Percentiles rank a stretch among this genome's conserved stretches.
These are phyloP conservation scores for Penicillium paradoxum DNA, from an alignment of 495 filamentous ascomycete genomes.

Conservation along the genomic window DNA sequence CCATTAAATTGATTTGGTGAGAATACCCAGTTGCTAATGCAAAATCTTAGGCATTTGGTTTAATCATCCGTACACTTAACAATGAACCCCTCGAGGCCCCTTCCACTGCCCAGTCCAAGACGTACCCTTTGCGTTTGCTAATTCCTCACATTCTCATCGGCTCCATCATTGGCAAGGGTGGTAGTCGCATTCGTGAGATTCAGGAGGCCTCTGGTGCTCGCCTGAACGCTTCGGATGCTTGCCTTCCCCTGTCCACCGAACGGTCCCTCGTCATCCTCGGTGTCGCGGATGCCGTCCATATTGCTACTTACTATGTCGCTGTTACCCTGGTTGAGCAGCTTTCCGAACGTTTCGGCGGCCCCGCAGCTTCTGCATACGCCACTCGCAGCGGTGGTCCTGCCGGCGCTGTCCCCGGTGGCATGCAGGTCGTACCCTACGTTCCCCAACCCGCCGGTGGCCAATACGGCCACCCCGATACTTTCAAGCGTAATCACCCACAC, in stretches of 20 bases:
- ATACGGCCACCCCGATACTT: conserved; percentile 87
- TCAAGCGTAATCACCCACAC: conserved; percentile 61
- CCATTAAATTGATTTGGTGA: background rate
- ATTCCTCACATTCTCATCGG: conserved; percentile 97
- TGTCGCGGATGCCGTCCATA: conserved; percentile 92
- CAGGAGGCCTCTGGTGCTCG: conserved; percentile 95
- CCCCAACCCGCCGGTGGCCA: conserved; percentile 88
- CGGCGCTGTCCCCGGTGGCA: conserved; percentile 87
- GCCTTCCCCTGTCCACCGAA: conserved; percentile 88
- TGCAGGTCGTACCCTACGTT: conserved; percentile 95
- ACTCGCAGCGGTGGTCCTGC: conserved; percentile 90
- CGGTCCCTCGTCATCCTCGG: conserved; percentile 92
- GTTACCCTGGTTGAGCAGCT: conserved; percentile 94
- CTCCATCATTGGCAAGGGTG: conserved; percentile 96
- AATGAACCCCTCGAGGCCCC: conserved; percentile 84
- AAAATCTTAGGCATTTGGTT: conserved; percentile 76
- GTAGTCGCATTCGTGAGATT: conserved; percentile 93
- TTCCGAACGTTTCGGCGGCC: conserved; percentile 91
- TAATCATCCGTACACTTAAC: conserved; percentile 97
- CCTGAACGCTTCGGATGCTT: conserved; percentile 92
- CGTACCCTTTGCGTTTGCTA: conserved; percentile 90
- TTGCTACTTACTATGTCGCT: conserved; percentile 96
- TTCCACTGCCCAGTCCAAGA: conserved; percentile 90
- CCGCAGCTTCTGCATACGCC: conserved; percentile 93
- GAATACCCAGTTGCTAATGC: conserved; percentile 8